Evolutionary conservation across 164 flowering plant species (phyloP).

Genomic region (Tetrastigma voinierianum): DNA sequence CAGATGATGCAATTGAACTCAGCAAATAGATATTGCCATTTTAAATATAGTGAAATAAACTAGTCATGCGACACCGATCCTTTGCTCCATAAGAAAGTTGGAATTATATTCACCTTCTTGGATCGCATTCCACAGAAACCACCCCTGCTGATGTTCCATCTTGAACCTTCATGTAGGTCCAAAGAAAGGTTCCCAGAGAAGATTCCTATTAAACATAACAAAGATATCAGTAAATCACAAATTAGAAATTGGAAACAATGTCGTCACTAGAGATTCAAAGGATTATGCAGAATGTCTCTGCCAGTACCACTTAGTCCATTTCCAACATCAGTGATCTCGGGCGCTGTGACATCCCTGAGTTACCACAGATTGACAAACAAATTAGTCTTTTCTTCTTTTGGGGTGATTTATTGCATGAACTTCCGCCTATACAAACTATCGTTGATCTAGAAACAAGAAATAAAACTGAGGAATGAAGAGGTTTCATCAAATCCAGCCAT

Average conservation of each 20-base stretch:
- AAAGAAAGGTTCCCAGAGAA: constrained; percentile 92
- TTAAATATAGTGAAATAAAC: too few species aligned
- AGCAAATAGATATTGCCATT: too few species aligned
- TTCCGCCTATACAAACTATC: background rate
- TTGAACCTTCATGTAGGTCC: constrained; percentile 65
- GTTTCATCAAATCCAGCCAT: background rate
- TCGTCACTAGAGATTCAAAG: background rate
- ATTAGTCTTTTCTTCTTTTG: background rate
- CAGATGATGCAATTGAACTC: too few species aligned
- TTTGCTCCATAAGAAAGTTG: background rate
- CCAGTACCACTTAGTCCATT: constrained; percentile 50
- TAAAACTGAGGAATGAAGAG: background rate
- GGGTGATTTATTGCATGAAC: background rate
- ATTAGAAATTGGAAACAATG: background rate
- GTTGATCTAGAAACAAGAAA: background rate
- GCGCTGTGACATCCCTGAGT: constrained; percentile 88
- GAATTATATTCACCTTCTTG: constrained; percentile 58
- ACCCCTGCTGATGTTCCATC: constrained; percentile 75
- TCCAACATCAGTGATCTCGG: constrained; percentile 70
- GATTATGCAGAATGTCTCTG: background rate
- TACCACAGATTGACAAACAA: background rate
- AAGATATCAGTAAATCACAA: background rate
- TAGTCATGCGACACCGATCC: too few species aligned
- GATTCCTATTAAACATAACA: constrained; percentile 42
- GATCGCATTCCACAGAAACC: constrained; percentile 99